phyloP scores from a whole-genome alignment of 1,284 basidiomycete genomes.

The Bondarzewia mesenterica region DNA sequence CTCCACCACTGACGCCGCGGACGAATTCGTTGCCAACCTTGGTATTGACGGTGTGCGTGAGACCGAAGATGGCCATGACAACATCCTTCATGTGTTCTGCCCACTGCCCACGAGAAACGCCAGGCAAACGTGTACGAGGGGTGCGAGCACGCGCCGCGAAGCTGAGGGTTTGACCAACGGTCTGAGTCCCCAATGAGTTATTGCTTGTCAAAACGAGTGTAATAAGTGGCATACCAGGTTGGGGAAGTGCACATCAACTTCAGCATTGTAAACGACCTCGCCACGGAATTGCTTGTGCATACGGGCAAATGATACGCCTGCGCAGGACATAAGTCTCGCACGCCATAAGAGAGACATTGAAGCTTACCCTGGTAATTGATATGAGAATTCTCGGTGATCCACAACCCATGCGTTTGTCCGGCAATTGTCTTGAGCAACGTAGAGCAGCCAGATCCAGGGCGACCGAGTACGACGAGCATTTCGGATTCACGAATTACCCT shows the following conservation, averaged over 20 bases:
- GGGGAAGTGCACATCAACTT: constrained; percentile 50
- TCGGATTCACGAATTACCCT: constrained; percentile 29
- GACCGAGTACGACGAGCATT: constrained; percentile 49
- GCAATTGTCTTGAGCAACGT: constrained; percentile 49
- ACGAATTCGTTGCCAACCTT: constrained; percentile 45
- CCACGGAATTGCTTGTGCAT: constrained; percentile 33
- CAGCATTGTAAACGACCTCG: constrained; percentile 16
- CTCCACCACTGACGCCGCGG: constrained; percentile 46
- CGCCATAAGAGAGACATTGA: too few species aligned
- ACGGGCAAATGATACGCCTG: constrained; percentile 27
- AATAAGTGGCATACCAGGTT: constrained; percentile 25
- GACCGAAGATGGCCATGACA: constrained; percentile 49
- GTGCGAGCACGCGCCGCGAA: constrained; percentile 38
- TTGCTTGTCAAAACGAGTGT: neutral
- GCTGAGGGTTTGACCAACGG: constrained; percentile 44
- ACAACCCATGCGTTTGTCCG: constrained; percentile 40
- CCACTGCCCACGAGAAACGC: neutral
- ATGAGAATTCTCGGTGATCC: constrained; percentile 33
- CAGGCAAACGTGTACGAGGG: constrained; percentile 2
- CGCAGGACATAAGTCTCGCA: too few species aligned
- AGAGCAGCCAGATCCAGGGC: constrained; percentile 44
- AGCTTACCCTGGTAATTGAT: constrained; percentile 45
- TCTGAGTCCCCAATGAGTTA: constrained; percentile 15
- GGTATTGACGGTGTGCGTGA: constrained; percentile 49
- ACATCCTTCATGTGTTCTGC: constrained; percentile 21